These are phyloP conservation scores for Saccharomycopsis sp. DNA, from an alignment of 805 yeast genomes.

Conservation along the genomic window DNA sequence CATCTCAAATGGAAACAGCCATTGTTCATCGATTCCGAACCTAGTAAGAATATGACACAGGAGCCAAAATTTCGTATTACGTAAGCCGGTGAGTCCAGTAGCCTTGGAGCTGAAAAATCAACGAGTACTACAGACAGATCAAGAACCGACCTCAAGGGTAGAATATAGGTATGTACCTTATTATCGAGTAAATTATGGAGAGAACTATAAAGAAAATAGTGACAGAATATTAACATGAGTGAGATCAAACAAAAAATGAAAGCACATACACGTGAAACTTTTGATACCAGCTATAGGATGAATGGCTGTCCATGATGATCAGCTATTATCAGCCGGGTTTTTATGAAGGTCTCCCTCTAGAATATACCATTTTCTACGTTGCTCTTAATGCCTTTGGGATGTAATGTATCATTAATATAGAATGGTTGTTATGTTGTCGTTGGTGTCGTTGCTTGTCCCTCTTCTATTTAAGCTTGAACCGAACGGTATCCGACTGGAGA, in stretches of 20 bases:
- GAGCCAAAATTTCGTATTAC: too few species aligned
- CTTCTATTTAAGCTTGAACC: slow-evolving; percentile 48
- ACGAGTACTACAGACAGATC: too few species aligned
- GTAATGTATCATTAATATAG: neutral
- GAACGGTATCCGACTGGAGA: slow-evolving; percentile 71
- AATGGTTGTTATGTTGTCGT: too few species aligned
- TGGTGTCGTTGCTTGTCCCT: neutral
- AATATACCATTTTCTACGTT: neutral
- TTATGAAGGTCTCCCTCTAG: neutral
- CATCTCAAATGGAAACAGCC: too few species aligned
- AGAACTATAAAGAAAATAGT: neutral
- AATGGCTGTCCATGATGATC: too few species aligned
- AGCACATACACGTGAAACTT: neutral
- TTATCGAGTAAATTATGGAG: neutral
- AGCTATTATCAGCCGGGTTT: neutral
- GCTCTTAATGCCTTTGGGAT: neutral
- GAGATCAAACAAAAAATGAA: neutral
- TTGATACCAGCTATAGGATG: neutral
- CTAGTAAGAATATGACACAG: too few species aligned
- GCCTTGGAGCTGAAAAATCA: too few species aligned
- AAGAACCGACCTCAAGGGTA: too few species aligned
- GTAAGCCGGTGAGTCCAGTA: too few species aligned
- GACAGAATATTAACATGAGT: neutral
- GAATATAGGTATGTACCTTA: neutral
- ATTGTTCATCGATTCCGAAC: too few species aligned